Conservation (phyloP, 805 yeast species). For the Ogataea dorogensis region DNA sequence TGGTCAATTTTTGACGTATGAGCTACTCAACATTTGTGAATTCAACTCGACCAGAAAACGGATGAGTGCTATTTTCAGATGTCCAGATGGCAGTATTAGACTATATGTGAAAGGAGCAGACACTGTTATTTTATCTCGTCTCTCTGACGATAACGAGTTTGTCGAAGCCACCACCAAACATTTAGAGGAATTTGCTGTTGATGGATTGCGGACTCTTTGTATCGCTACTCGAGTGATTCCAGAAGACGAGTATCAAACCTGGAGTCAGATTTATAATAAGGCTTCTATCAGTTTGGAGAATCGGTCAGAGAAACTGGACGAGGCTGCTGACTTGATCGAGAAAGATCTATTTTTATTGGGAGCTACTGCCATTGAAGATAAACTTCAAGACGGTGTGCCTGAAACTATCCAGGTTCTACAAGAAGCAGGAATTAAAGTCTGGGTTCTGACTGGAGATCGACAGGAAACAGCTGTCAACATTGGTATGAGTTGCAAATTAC, state of each 20-base stretch:
- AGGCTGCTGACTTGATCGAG: slow-evolving; percentile 87
- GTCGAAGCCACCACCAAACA: slow-evolving; percentile 81
- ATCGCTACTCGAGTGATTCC: slow-evolving; percentile 80
- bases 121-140: slow-evolving; percentile 87
- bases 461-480: slow-evolving; percentile 98
- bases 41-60: slow-evolving; percentile 96
- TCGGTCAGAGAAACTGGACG: slow-evolving; percentile 75
- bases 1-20: slow-evolving; percentile 59
- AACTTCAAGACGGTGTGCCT: slow-evolving; percentile 97
- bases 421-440: slow-evolving; percentile 93
- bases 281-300: slow-evolving; percentile 82
- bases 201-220: slow-evolving; percentile 93
- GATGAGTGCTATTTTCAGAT: slow-evolving; percentile 92
- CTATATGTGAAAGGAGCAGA: slow-evolving; percentile 97
- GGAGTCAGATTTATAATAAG: slow-evolving; percentile 65
- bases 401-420: slow-evolving; percentile 94
- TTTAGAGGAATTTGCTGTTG: slow-evolving; percentile 94
- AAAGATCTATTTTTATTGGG: slow-evolving; percentile 77
- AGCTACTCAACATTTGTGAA: slow-evolving; percentile 87
- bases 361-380: slow-evolving; percentile 98
- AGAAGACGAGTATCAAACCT: slow-evolving; percentile 69
- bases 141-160: slow-evolving; percentile 70
- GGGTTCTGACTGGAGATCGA: slow-evolving; percentile 98
- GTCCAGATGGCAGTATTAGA: slow-evolving; percentile 90
- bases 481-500: slow-evolving; percentile 94